These are phyloP conservation scores for Typha latifolia DNA, from an alignment of 176 grass and related monocot genomes.

Conservation along the genomic window DNA sequence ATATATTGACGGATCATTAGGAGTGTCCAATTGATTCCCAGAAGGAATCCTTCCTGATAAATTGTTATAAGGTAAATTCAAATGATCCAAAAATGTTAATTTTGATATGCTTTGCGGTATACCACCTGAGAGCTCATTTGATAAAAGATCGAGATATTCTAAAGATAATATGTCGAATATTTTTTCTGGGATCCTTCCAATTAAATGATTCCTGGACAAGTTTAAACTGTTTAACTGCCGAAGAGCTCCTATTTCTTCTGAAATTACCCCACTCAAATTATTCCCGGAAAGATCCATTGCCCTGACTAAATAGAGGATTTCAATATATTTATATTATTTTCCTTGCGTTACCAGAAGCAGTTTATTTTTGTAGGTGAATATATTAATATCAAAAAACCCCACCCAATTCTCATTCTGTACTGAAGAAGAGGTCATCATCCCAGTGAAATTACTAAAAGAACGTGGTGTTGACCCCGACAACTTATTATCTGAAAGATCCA, in stretches of 20 bases:
- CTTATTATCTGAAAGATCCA: conserved; percentile 15
- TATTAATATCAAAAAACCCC: too few species aligned
- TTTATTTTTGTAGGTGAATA: too few species aligned
- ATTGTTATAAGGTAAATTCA: conserved; percentile 31
- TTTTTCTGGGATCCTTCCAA: conserved; percentile 15
- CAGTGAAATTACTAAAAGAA: not conserved
- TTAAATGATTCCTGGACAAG: conserved; percentile 21
- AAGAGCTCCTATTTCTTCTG: conserved; percentile 4
- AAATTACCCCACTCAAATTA: conserved; percentile 12
- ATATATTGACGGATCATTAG: conserved; percentile 11
- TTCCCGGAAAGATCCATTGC: conserved; percentile 11
- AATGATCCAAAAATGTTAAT: not conserved
- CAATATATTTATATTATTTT: not conserved
- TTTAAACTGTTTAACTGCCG: conserved; percentile 13
- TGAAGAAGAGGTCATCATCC: not conserved
- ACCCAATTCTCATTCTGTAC: too few species aligned
- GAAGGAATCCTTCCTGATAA: conserved; percentile 23
- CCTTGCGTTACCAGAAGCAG: too few species aligned
- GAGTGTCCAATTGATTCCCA: conserved; percentile 12
- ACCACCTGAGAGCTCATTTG: not conserved
- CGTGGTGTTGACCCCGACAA: not conserved
- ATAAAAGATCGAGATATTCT: not conserved
- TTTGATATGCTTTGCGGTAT: not conserved
- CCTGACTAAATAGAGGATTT: not conserved
- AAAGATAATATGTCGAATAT: conserved; percentile 1